Evolutionary conservation across 2,329 filamentous ascomycete species (phyloP).

Genomic region (Claviceps cyperi): DNA sequence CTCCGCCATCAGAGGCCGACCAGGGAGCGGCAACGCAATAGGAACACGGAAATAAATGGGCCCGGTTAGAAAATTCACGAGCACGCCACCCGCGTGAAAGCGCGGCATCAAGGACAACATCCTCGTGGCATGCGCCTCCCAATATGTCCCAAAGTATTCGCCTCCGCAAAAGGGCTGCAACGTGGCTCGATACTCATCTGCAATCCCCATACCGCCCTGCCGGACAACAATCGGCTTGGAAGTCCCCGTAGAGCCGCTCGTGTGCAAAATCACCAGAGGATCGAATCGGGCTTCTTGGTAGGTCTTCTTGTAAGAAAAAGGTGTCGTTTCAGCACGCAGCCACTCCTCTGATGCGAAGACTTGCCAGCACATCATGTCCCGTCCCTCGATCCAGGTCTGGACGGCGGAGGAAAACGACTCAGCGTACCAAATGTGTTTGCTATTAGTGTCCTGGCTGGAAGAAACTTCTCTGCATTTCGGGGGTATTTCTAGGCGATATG

Average conservation of each 20-base stretch:
- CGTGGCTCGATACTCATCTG: slow-evolving; percentile 17
- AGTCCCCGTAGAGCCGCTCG: slow-evolving; percentile 6
- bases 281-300: slow-evolving; percentile 7
- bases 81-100: slow-evolving; percentile 23
- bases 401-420: slow-evolving; percentile 5
- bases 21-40: slow-evolving; percentile 15
- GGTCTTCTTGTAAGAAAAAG: slow-evolving; percentile 5
- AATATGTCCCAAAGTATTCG: background rate
- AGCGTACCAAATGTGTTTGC: slow-evolving; percentile 21
- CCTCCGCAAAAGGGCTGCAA: slow-evolving; percentile 6
- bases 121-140: background rate
- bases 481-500: slow-evolving; percentile 7
- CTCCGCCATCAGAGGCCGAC: slow-evolving; percentile 21
- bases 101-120: slow-evolving; percentile 18
- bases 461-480: slow-evolving; percentile 16
- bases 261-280: slow-evolving; percentile 7
- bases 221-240: slow-evolving; percentile 22
- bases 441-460: slow-evolving; percentile 28
- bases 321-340: slow-evolving; percentile 21
- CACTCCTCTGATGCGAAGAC: slow-evolving; percentile 19
- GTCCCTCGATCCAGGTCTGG: slow-evolving; percentile 6
- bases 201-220: slow-evolving; percentile 23
- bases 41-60: slow-evolving; percentile 17
- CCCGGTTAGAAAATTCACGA: slow-evolving; percentile 5
- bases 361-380: slow-evolving; percentile 22